phyloP scores from a whole-genome alignment of 257 asterid genomes.

The Solanum ossicruentum region DNA sequence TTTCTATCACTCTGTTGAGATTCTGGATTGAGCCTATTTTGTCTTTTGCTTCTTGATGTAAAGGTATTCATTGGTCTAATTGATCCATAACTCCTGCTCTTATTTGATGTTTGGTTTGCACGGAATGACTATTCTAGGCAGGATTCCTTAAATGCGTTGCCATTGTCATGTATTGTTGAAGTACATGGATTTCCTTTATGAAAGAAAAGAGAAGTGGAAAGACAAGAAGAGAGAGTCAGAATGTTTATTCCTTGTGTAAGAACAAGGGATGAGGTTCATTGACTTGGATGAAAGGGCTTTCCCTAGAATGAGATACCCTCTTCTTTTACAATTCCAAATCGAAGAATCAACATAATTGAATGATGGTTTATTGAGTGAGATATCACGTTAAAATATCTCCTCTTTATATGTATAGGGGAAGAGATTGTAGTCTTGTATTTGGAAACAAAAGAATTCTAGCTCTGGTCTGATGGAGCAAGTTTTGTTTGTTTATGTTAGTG shows the following conservation, averaged over 20 bases:
- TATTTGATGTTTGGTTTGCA: not conserved
- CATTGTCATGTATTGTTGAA: not conserved
- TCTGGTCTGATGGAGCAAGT: not conserved
- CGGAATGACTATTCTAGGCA: not conserved
- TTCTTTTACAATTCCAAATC: not conserved
- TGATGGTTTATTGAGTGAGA: not conserved
- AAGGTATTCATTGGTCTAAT: too few species aligned
- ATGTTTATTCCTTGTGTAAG: not conserved
- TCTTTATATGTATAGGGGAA: not conserved
- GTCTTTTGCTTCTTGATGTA: too few species aligned
- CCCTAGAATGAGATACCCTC: not conserved
- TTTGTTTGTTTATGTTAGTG: not conserved
- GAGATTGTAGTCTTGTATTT: not conserved
- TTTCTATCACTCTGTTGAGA: not conserved
- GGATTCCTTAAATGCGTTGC: not conserved
- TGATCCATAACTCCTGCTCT: not conserved
- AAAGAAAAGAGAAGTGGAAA: not conserved
- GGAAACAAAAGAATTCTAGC: not conserved
- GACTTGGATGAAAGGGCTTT: not conserved
- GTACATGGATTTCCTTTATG: not conserved
- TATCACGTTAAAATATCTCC: not conserved
- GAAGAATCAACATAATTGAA: not conserved
- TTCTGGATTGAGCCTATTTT: not conserved
- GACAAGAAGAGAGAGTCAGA: not conserved
- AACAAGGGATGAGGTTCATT: not conserved